Base-by-base conservation (phyloP, 768 basidiomycete species). In the Pisolithus sp. region DNA sequence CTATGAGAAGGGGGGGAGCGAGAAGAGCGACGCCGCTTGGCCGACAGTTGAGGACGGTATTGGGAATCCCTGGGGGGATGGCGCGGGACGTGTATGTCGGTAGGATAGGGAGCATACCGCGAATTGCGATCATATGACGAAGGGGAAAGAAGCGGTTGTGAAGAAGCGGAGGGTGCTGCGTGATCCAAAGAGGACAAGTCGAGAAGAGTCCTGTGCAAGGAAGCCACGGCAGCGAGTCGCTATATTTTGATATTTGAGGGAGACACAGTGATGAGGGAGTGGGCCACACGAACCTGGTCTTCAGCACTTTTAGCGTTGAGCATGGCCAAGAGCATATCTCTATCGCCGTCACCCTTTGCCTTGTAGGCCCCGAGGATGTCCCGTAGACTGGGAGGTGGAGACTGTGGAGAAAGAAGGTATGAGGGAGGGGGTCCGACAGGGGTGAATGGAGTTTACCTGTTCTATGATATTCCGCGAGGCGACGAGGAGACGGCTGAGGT, bases 291-390 rank as follows among this genome's bases (percentile, higher is more conserved):
- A 57, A 90, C 91, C 80, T 95, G 88, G 64, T 96, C 93, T 66
- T 96, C 93, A 12, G 93, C 86, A 43, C 83, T 80, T 74, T 96
- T 96, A 62, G 93, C 92, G 54, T 87, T 91, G 46, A 96, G 75
- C 79, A 96, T 88, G 58, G 90, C 81, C 34, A 95, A 76, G 20
- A 96, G 76, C 82, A 94, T 86, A 48, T 94, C 91, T 21, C 93
- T 78, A 75, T 96, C 93, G 40, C 91, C 93, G 54, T 93, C 89
- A 54, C 93, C 93, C 62, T 85, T 89, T 37, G 82, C 70, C 51
- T 80, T 77, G 73, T 94, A 96, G 7, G 93, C 92, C 37, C 79
- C 77, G 23, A 96, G 81, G 40, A 96, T 93, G 59, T 93, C 91
- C 45, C 87, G 80, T 41, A 96, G 75, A 54, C 73, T 83, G 0